Percentiles rank a stretch among this genome's conserved stretches.
These are phyloP conservation scores for Naumovozyma baii DNA, from an alignment of 805 yeast genomes.

Conservation along the genomic window DNA sequence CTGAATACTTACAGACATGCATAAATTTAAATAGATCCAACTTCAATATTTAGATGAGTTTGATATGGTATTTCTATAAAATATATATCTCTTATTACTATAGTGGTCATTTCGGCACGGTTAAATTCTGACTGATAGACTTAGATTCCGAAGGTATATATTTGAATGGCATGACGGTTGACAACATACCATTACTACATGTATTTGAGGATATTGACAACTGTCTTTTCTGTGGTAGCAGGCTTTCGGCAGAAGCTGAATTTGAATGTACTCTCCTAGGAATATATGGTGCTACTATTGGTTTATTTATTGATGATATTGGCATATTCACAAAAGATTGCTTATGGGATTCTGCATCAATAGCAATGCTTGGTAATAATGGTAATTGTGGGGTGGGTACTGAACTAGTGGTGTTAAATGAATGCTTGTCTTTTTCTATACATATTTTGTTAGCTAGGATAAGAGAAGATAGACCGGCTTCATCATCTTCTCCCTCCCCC, in stretches of 20 bases:
- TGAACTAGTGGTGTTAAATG: neutral
- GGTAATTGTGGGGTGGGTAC: slow-evolving; percentile 11
- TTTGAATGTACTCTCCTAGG: slow-evolving; percentile 23
- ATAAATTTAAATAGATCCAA: too few relatives aligned
- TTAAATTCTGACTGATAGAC: too few relatives aligned
- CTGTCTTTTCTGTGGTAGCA: slow-evolving; percentile 26
- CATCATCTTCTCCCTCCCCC: too few relatives aligned
- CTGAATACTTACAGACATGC: too few relatives aligned
- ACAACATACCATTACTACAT: neutral
- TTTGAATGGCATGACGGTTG: neutral
- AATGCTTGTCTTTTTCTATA: neutral
- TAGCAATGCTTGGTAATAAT: slow-evolving; percentile 5
- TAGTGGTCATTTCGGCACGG: too few relatives aligned
- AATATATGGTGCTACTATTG: slow-evolving; percentile 23
- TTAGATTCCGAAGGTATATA: too few relatives aligned
- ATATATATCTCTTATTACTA: too few relatives aligned
- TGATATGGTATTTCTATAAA: too few relatives aligned
- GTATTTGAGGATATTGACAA: slow-evolving; percentile 1
- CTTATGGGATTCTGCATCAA: neutral
- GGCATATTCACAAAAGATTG: neutral
- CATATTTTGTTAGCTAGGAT: too few relatives aligned
- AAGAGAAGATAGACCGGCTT: too few relatives aligned
- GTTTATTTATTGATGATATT: slow-evolving; percentile 1
- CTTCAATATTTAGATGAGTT: too few relatives aligned
- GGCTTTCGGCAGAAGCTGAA: neutral